These are phyloP conservation scores for Neopestalotiopsis sp. DNA, from an alignment of 2,329 filamentous ascomycete genomes.

Conservation along the genomic window DNA sequence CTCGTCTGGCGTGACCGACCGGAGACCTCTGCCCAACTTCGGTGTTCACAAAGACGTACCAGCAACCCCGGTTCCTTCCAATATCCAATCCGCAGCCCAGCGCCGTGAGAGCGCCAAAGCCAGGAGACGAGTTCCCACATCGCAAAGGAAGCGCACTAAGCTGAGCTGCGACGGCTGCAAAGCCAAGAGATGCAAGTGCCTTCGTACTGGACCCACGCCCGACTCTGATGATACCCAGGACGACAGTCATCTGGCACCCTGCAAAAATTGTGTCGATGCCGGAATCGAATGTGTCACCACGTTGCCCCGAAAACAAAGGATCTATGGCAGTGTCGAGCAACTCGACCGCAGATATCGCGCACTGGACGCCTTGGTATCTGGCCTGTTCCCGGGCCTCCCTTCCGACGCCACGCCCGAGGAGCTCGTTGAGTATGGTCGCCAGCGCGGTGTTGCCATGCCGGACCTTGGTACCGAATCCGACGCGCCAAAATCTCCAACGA, in stretches of 20 bases:
- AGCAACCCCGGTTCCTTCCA: neutral
- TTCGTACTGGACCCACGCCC: constrained; percentile 28
- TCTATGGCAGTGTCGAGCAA: constrained; percentile 52
- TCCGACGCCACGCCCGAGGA: constrained; percentile 42
- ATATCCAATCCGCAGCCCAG: constrained; percentile 21
- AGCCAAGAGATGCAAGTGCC: constrained; percentile 41
- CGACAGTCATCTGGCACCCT: constrained; percentile 35
- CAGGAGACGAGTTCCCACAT: constrained; percentile 40
- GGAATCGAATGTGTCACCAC: constrained; percentile 47
- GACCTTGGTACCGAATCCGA: constrained; percentile 26
- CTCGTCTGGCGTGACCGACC: neutral
- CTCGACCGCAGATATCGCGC: constrained; percentile 48
- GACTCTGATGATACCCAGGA: constrained; percentile 21
- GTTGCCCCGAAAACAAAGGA: constrained; percentile 48
- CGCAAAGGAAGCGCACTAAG: constrained; percentile 40
- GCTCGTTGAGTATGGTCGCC: constrained; percentile 44
- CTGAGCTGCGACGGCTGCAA: constrained; percentile 45
- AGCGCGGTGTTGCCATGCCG: constrained; percentile 44
- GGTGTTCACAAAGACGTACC: neutral
- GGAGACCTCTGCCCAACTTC: constrained; percentile 11
- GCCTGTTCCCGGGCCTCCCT: constrained; percentile 45
- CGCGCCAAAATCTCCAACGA: neutral
- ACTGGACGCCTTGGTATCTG: constrained; percentile 46
- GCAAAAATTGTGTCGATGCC: constrained; percentile 44
- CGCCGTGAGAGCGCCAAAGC: constrained; percentile 29